Conservation (phyloP, 1,284 basidiomycete species). For the Trichosporon coremiiforme region DNA sequence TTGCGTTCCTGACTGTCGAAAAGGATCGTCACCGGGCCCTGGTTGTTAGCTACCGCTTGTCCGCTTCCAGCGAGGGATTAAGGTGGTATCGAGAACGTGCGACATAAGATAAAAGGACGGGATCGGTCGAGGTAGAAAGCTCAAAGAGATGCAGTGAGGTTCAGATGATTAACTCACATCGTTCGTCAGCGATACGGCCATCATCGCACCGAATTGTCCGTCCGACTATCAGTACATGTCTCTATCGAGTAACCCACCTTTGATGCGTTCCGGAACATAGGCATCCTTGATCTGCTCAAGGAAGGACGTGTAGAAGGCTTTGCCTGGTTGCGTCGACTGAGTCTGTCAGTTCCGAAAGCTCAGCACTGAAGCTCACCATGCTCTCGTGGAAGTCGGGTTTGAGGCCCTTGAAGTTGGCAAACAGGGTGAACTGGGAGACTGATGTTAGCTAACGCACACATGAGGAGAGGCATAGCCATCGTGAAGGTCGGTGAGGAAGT, state of each 20-base stretch:
- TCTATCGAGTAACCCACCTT: conserved; percentile 61
- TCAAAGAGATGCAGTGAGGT: no score
- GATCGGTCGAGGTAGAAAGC: no score
- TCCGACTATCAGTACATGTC: conserved; percentile 19
- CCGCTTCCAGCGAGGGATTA: no score
- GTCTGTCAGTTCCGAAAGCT: not conserved
- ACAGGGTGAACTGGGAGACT: conserved; percentile 84
- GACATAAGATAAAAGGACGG: no score
- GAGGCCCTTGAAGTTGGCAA: conserved; percentile 79
- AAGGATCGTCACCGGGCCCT: conserved; percentile 84
- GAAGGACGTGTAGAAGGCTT: conserved; percentile 70
- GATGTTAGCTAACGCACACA: not conserved
- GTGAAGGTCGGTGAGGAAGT: not conserved
- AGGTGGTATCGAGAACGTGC: no score
- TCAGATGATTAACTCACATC: conserved; percentile 64
- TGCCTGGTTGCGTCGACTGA: conserved; percentile 69
- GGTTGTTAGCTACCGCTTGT: conserved; percentile 25
- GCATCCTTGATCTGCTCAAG: conserved; percentile 66
- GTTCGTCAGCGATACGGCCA: conserved; percentile 80
- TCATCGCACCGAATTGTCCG: conserved; percentile 91
- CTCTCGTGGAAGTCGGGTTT: conserved; percentile 78
- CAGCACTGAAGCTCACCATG: conserved; percentile 64
- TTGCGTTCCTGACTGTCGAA: conserved; percentile 60
- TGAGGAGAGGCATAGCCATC: not conserved
- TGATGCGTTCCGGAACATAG: conserved; percentile 73